A percentile compares a stretch with the other conserved stretches of the same genome.
These are phyloP conservation scores for Microdochium trichocladiopsis DNA, from an alignment of 2,329 filamentous ascomycete genomes.

Conservation along the genomic window DNA sequence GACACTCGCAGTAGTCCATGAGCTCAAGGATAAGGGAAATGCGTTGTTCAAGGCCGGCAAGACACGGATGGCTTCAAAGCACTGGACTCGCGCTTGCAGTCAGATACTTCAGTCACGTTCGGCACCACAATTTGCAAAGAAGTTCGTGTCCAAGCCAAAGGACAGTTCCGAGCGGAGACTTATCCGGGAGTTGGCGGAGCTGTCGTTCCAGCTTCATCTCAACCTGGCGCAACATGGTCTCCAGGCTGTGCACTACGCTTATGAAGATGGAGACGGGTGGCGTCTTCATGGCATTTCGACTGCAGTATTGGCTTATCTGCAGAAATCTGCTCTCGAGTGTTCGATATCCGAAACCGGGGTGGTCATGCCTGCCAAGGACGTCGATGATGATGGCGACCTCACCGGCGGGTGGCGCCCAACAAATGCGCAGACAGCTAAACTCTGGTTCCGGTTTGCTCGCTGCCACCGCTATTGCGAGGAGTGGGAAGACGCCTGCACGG, in stretches of 20 bases:
- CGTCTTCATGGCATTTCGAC: not conserved
- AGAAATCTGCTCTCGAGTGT: not conserved
- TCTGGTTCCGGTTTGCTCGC: not conserved
- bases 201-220: not conserved
- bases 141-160: not conserved
- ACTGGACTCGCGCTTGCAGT: not conserved
- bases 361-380: not conserved
- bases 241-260: no score
- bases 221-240: not conserved
- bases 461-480: not conserved
- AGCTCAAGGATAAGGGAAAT: not conserved
- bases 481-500: not conserved
- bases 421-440: not conserved
- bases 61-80: not conserved
- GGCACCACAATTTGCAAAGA: not conserved
- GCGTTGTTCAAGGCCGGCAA: not conserved
- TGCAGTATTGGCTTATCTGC: not conserved
- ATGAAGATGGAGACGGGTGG: not conserved
- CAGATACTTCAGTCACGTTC: no score
- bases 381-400: not conserved
- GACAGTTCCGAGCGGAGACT: not conserved
- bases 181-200: not conserved
- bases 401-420: not conserved
- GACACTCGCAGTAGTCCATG: not conserved
- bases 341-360: not conserved